A percentile compares a stretch with the other conserved stretches of the same genome.
phyloP scores from a whole-genome alignment of 2,329 filamentous ascomycete species.

The Fusarium beomiforme region DNA sequence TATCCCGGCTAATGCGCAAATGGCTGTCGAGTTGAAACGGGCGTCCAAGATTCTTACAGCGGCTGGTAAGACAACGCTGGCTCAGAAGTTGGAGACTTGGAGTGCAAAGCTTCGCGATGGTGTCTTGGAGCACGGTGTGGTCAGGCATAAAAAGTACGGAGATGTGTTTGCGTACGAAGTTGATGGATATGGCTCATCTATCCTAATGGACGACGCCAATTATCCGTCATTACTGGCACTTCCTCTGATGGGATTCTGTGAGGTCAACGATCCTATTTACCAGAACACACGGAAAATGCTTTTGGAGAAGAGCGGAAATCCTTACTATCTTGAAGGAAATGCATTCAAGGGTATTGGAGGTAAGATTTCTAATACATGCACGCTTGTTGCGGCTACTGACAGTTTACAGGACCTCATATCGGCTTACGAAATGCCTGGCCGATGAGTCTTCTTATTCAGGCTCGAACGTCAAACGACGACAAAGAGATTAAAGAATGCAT shows the following conservation, averaged over 20 bases:
- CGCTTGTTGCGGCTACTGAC: slow-evolving; percentile 8
- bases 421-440: slow-evolving; percentile 95
- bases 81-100: slow-evolving; percentile 66
- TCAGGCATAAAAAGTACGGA: slow-evolving; percentile 78
- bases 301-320: slow-evolving; percentile 79
- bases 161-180: slow-evolving; percentile 88
- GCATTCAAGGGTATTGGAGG: slow-evolving; percentile 91
- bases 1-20: slow-evolving; percentile 96
- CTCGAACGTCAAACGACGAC: slow-evolving; percentile 86
- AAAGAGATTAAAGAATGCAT: slow-evolving; percentile 81
- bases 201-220: slow-evolving; percentile 92
- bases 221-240: slow-evolving; percentile 83
- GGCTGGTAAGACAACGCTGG: slow-evolving; percentile 63
- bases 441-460: slow-evolving; percentile 92
- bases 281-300: slow-evolving; percentile 86
- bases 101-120: slow-evolving; percentile 75
- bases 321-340: slow-evolving; percentile 83
- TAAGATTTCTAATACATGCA: slow-evolving; percentile 47
- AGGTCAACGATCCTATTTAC: slow-evolving; percentile 74
- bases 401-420: slow-evolving; percentile 68
- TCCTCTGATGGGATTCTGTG: slow-evolving; percentile 80
- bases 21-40: slow-evolving; percentile 86
- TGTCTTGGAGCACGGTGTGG: slow-evolving; percentile 85
- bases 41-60: slow-evolving; percentile 75
- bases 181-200: slow-evolving; percentile 83